Percentiles rank a stretch among this genome's conserved stretches.
phyloP scores from a whole-genome alignment of 768 basidiomycete species.

The Xerocomellus chrysenteron region DNA sequence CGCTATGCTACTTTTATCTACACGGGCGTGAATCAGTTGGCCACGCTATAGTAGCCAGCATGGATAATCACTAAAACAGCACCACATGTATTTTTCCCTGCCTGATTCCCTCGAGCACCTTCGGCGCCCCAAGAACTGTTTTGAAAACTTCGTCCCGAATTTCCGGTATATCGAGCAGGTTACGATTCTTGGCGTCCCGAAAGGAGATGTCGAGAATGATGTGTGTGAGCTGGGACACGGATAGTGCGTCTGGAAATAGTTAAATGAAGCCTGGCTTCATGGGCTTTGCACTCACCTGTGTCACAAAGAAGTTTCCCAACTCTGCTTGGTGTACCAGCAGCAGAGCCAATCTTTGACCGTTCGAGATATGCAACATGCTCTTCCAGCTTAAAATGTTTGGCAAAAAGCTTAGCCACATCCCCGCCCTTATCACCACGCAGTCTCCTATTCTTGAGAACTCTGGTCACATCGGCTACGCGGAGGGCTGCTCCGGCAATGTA shows the following conservation, averaged over 20 bases:
- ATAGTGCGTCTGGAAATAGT: slow-evolving; percentile 58
- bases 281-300: slow-evolving; percentile 47
- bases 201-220: slow-evolving; percentile 78
- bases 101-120: slow-evolving; percentile 59
- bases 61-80: slow-evolving; percentile 52
- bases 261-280: neutral
- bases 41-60: neutral
- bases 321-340: slow-evolving; percentile 90
- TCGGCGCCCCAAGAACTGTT: slow-evolving; percentile 62
- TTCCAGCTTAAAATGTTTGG: slow-evolving; percentile 88
- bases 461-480: slow-evolving; percentile 84
- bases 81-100: slow-evolving; percentile 79
- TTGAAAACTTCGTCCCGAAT: slow-evolving; percentile 80
- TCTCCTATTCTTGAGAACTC: slow-evolving; percentile 65
- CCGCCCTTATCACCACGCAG: slow-evolving; percentile 81
- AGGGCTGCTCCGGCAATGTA: slow-evolving; percentile 88
- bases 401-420: slow-evolving; percentile 93
- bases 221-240: slow-evolving; percentile 74
- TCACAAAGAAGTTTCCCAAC: slow-evolving; percentile 82
- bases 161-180: slow-evolving; percentile 79
- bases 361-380: slow-evolving; percentile 84
- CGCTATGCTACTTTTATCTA: slow-evolving; percentile 12
- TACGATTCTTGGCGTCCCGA: slow-evolving; percentile 73
- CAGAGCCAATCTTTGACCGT: slow-evolving; percentile 83
- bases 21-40: neutral